Evolutionary conservation across 345 rosid species (phyloP), one percentile per base, ranked within the genome.

Genomic region (Orychophragmus violaceus): DNA sequence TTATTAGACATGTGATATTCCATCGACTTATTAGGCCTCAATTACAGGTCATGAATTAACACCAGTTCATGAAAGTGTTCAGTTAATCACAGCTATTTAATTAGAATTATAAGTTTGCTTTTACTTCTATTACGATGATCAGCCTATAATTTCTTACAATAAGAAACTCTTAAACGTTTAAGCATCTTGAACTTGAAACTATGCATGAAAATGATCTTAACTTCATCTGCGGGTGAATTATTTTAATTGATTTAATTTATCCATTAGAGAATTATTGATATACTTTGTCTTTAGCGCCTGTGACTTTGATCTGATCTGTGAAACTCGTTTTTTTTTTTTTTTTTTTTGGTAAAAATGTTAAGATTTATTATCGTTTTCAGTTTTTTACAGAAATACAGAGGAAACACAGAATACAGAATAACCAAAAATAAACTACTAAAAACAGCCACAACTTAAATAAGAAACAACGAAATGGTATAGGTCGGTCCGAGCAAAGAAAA

Each of bases 291-390:
- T n/a, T n/a, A n/a, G n/a, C 6, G 50, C 68, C 29, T 53, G 22
- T 53, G 74, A 62, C 48, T 33, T 55, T 45, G 50, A 63, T 50
- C 33, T 60, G 52, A 59, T 55, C 59, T 63, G 64, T 25, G 64
- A 46, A 71, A 63, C 63, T 30, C 59, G 41, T 35, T 63, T n/a
- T n/a, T n/a, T n/a, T n/a, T n/a, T n/a, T n/a, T n/a, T n/a, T n/a
- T n/a, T n/a, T n/a, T n/a, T n/a, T n/a, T n/a, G n/a, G n/a, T n/a
- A n/a, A n/a, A n/a, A n/a, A n/a, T n/a, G n/a, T n/a, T n/a, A n/a
- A n/a, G n/a, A n/a, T n/a, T n/a, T n/a, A n/a, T n/a, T n/a, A n/a
- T n/a, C n/a, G n/a, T n/a, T n/a, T n/a, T n/a, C n/a, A n/a, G n/a
- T n/a, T n/a, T n/a, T n/a, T n/a, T n/a, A n/a, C n/a, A n/a, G n/a